Evolutionary conservation across 768 basidiomycete genomes (phyloP).

Genomic region (Hydnum rufescens): DNA sequence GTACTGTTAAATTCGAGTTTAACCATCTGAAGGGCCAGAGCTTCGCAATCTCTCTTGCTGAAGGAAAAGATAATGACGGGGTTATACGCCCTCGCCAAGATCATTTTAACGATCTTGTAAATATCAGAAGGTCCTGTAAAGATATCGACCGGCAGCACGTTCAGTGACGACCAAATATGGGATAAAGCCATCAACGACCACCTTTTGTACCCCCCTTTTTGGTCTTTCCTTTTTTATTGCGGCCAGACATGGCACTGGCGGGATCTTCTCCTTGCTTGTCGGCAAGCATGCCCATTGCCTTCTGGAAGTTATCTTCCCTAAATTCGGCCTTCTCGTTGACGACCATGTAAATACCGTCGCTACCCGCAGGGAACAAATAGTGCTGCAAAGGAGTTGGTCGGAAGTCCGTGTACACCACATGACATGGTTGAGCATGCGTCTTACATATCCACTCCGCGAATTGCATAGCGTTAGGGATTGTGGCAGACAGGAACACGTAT

Average conservation of each 20-base stretch:
- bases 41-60: slow-evolving; percentile 95
- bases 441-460: slow-evolving; percentile 99
- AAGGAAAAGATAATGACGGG: slow-evolving; percentile 98
- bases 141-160: too few relatives aligned
- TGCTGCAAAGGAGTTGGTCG: slow-evolving; percentile 95
- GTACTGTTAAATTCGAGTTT: slow-evolving; percentile 89
- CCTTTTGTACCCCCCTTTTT: slow-evolving; percentile 94
- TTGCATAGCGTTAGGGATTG: slow-evolving; percentile 98
- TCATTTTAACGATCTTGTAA: slow-evolving; percentile 94
- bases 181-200: too few relatives aligned
- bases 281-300: slow-evolving; percentile 88
- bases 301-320: slow-evolving; percentile 90
- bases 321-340: slow-evolving; percentile 99
- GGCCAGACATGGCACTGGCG: slow-evolving; percentile 65
- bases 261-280: slow-evolving; percentile 79
- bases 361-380: slow-evolving; percentile 91
- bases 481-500: slow-evolving; percentile 97
- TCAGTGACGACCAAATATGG: too few relatives aligned
- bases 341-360: slow-evolving; percentile 91
- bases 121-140: slow-evolving; percentile 70
- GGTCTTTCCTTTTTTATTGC: slow-evolving; percentile 78
- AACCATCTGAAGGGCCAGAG: slow-evolving; percentile 73
- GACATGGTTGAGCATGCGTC: slow-evolving; percentile 93
- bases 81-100: slow-evolving; percentile 93
- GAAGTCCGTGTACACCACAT: slow-evolving; percentile 98